These are phyloP conservation scores for Phytophthora boehmeriae DNA, from an alignment of 352 stramenopile species.

Conservation along the genomic window DNA sequence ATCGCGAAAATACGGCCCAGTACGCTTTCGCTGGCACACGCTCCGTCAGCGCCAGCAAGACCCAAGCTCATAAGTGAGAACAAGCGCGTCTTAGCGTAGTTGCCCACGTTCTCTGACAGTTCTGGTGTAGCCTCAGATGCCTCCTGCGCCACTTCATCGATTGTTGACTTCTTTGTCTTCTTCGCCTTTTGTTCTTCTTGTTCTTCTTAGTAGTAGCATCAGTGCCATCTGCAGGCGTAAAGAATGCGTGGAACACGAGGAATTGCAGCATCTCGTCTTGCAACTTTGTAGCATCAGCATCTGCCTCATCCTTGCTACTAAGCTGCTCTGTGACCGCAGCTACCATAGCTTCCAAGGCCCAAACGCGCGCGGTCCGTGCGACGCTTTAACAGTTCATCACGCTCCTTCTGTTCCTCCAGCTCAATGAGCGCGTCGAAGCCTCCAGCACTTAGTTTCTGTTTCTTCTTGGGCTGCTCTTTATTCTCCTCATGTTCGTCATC, in stretches of 20 bases:
- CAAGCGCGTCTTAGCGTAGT: constrained; percentile 64
- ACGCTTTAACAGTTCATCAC: constrained; percentile 53
- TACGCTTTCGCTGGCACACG: constrained; percentile 37
- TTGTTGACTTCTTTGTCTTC: constrained; percentile 27
- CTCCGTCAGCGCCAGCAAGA: constrained; percentile 45
- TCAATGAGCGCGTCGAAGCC: constrained; percentile 74
- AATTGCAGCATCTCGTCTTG: constrained; percentile 62
- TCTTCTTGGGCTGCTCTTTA: constrained; percentile 36
- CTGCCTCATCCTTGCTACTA: constrained; percentile 24
- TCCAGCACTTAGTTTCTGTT: constrained; percentile 45
- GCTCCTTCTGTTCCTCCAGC: constrained; percentile 82
- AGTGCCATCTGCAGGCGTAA: constrained; percentile 28
- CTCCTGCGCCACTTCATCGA: constrained; percentile 28
- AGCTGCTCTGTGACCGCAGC: constrained; percentile 49
- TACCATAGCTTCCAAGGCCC: constrained; percentile 73
- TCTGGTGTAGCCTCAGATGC: constrained; percentile 39
- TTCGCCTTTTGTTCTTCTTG: constrained; percentile 53
- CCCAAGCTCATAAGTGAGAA: constrained; percentile 66
- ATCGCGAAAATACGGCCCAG: constrained; percentile 55
- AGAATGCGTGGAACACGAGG: constrained; percentile 77
- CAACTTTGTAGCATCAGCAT: constrained; percentile 25
- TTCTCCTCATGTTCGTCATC: constrained; percentile 49
- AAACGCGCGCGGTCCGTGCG: constrained; percentile 72
- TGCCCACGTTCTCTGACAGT: constrained; percentile 53
- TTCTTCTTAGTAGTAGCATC: constrained; percentile 54